Percentiles rank a stretch among this genome's conserved stretches.
These are phyloP conservation scores for Glutinoglossum americanum DNA, from an alignment of 495 filamentous ascomycete genomes.

Conservation along the genomic window DNA sequence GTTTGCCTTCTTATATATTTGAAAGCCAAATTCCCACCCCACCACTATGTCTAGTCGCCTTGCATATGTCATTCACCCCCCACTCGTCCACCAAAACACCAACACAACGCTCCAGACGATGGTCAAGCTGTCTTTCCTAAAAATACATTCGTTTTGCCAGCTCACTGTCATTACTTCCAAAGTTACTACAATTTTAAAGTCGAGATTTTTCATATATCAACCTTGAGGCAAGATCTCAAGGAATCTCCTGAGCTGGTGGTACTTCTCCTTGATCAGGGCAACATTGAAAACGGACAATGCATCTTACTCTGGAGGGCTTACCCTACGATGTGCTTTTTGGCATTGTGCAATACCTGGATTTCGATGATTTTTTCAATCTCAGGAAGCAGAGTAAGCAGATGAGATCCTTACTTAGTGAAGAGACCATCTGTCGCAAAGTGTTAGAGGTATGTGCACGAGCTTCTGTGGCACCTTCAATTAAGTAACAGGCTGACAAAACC, in stretches of 20 bases:
- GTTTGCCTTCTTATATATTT: too few species aligned
- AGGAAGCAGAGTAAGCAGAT: conserved; percentile 31
- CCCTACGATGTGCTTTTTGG: conserved; percentile 16
- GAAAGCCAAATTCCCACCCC: too few species aligned
- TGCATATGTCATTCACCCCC: too few species aligned
- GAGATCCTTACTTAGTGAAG: conserved; percentile 29
- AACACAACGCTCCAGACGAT: neutral
- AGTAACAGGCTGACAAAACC: neutral
- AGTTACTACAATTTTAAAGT: neutral
- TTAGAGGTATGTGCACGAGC: conserved; percentile 28
- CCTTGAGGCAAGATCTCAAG: neutral
- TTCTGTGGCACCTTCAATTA: neutral
- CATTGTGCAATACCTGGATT: conserved; percentile 18
- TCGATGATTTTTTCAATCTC: conserved; percentile 28
- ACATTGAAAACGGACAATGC: conserved; percentile 8
- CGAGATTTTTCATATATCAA: neutral
- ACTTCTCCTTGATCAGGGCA: neutral
- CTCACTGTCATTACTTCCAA: neutral
- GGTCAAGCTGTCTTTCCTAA: neutral
- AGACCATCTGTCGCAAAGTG: conserved; percentile 36
- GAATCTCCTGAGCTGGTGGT: neutral
- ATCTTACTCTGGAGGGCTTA: conserved; percentile 11
- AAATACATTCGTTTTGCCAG: neutral
- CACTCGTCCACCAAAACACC: neutral
- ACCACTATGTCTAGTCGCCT: too few species aligned